Evolutionary conservation across 2,329 filamentous ascomycete genomes (phyloP), one percentile per base, ranked within the genome.

Genomic region (Alternaria brassicae): DNA sequence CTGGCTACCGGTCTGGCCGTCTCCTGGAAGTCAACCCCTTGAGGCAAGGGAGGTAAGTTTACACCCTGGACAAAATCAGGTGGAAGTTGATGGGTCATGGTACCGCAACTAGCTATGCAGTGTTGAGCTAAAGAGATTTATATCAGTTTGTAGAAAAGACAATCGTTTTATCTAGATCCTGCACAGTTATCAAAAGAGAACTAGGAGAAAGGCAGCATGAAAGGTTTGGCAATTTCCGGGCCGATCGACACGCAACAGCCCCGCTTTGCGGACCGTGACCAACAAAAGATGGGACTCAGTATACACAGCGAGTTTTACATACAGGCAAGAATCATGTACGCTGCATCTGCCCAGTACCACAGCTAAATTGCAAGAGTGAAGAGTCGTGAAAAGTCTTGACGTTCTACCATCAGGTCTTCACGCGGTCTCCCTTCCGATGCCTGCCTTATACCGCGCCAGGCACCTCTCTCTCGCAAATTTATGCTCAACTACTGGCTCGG

Each of bases 401-500:
- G 15, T 48, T 23, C 21, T 15, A n/a, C 21, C 0, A 9, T n/a
- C 28, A 7, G 9, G 7, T 23, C 44, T 17, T 48, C 19, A 76
- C 19, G 83, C 81, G 30, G 80, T 86, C 23, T 80, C 78, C 68
- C 82, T 81, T 32, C 82, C 84, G 53, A 88, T 76, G 0, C 86
- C 88, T 36, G 81, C 81, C 77, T 93, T 94, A 75, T 93, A 96
- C 66, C 86, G 86, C 54, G 78, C 80, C 73, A 95, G 78, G 27
- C 89, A 89, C 65, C 86, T 83, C 52, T 90, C 87, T 58, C 92
- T 85, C 52, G 85, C 85, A 12, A 81, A 81, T 70, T 88, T 89
- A 75, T 96, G 93, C 39, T 90, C 85, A 1, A 96, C 91, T 64
- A 94, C 89, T 8, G 86, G 86, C 75, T 82, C 81, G 0, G 92